These are phyloP conservation scores for Sclerotinia subarctica DNA, from an alignment of 2,329 filamentous ascomycete species.

Conservation along the genomic window DNA sequence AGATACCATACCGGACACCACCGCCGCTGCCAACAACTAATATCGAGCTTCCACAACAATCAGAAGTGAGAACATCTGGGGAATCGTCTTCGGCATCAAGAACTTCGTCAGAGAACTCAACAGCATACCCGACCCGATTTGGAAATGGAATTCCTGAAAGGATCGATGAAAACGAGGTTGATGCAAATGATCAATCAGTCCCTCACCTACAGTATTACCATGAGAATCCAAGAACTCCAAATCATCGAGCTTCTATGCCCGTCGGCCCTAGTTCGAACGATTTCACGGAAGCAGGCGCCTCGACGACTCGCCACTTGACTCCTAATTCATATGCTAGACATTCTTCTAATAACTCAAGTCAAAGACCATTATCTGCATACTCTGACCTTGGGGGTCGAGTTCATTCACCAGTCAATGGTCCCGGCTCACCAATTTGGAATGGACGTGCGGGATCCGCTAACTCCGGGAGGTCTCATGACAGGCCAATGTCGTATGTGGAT, in stretches of 20 bases:
- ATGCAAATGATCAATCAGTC: conserved; percentile 38
- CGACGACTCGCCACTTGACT: conserved; percentile 60
- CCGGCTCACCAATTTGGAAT: conserved; percentile 34
- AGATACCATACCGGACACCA: conserved; percentile 33
- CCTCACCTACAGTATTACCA: conserved; percentile 61
- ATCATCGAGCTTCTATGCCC: conserved; percentile 27
- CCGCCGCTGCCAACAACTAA: conserved; percentile 30
- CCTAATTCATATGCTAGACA: conserved; percentile 51
- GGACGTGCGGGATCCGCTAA: conserved; percentile 36
- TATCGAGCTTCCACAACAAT: conserved; percentile 34
- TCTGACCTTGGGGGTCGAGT: conserved; percentile 67
- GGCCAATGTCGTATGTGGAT: conserved; percentile 44
- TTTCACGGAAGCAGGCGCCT: conserved; percentile 46
- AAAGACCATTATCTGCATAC: conserved; percentile 72
- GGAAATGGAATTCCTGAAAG: conserved; percentile 23
- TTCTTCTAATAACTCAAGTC: conserved; percentile 50
- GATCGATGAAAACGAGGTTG: conserved; percentile 31
- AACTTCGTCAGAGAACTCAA: conserved; percentile 28
- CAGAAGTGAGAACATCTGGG: conserved; percentile 27
- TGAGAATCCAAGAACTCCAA: conserved; percentile 45
- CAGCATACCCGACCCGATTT: conserved; percentile 7
- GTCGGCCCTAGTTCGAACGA: conserved; percentile 28
- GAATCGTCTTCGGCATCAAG: conserved; percentile 8
- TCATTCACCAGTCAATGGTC: conserved; percentile 50
- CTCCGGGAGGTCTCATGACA: conserved; percentile 35